phyloP scores from a whole-genome alignment of 805 yeast species.

The Myxozyma sirexii region DNA sequence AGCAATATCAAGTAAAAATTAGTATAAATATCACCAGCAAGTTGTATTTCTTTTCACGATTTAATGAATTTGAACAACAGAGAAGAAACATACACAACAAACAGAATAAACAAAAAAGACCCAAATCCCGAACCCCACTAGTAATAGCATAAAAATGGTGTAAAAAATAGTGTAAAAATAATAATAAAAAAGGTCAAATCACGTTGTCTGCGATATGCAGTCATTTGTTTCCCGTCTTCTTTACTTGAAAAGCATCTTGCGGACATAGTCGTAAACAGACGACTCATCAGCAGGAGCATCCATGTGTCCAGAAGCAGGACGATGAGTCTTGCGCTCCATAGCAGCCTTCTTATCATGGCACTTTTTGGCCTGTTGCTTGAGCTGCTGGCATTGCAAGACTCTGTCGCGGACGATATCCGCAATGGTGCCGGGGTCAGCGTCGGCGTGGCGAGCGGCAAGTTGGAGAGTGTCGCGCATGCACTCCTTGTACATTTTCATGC shows the following conservation, averaged over 20 bases:
- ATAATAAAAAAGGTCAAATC: not conserved
- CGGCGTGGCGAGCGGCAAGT: not conserved
- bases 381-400: not conserved
- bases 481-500: not conserved
- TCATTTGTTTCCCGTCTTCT: too few relatives aligned
- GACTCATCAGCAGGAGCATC: not conserved
- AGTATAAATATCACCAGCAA: too few relatives aligned
- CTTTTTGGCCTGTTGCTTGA: not conserved
- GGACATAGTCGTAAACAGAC: conserved; percentile 4
- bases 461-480: not conserved
- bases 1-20: too few relatives aligned
- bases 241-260: conserved; percentile 2
- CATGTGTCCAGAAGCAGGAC: not conserved
- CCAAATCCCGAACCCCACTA: conserved; percentile 1
- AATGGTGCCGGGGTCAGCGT: not conserved
- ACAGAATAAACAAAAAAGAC: not conserved
- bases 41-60: not conserved
- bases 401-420: not conserved
- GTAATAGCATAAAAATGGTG: not conserved
- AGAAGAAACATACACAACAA: too few relatives aligned
- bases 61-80: too few relatives aligned
- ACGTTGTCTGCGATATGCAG: too few relatives aligned
- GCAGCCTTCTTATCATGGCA: not conserved
- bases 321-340: not conserved
- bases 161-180: not conserved